Evolutionary conservation across 2,329 filamentous ascomycete species (phyloP).

Genomic region (Ceratocystis smalleyi): DNA sequence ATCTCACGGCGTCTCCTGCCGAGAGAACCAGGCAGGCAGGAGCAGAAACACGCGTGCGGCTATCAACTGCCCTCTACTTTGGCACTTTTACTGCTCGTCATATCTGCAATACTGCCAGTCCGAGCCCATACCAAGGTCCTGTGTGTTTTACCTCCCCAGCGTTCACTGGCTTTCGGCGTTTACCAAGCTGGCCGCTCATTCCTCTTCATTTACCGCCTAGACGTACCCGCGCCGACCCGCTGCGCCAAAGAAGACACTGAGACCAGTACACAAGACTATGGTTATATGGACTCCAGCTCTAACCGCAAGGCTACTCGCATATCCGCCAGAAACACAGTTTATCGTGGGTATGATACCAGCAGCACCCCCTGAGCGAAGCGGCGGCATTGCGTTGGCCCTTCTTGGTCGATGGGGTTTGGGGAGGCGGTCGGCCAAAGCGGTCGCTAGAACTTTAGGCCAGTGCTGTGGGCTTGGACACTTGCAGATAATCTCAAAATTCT

Average conservation of each 20-base stretch:
- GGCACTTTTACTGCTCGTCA: not conserved
- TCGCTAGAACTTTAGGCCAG: not conserved
- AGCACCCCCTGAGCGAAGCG: not conserved
- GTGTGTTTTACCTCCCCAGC: not conserved
- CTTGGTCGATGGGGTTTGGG: not conserved
- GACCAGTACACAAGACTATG: not conserved
- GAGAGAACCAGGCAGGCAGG: not conserved
- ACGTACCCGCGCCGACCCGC: not conserved
- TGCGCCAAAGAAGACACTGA: not conserved
- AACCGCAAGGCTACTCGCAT: not conserved
- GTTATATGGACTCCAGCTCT: not conserved
- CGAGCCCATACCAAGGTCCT: not conserved
- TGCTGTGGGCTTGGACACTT: not conserved
- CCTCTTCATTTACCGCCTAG: constrained; percentile 1
- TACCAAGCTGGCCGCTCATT: not conserved
- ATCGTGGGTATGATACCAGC: not conserved
- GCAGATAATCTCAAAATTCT: not conserved
- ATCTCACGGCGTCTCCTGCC: not conserved
- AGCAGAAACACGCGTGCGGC: not conserved
- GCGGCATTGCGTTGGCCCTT: not conserved
- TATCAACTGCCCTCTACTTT: not conserved
- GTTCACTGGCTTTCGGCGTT: not conserved
- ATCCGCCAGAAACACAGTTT: not conserved
- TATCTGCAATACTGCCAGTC: not conserved
- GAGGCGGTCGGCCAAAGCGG: not conserved